phyloP scores from a whole-genome alignment of 2,329 filamentous ascomycete genomes.

The Fusarium sp. region DNA sequence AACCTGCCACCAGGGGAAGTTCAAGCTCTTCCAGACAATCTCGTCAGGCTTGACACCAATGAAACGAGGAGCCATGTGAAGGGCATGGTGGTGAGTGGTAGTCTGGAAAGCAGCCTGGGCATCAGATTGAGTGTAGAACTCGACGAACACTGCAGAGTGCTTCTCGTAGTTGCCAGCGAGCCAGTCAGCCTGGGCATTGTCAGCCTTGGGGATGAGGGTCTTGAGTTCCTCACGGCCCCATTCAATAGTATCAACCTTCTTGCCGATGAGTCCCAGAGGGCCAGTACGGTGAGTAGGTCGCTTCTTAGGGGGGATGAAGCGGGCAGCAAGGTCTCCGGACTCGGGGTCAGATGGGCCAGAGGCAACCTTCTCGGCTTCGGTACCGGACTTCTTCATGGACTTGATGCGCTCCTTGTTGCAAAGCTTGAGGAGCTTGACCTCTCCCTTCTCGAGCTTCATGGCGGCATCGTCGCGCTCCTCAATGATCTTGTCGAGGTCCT shows the following conservation, averaged over 20 bases:
- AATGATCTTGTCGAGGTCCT: slow-evolving; percentile 78
- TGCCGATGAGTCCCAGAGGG: slow-evolving; percentile 69
- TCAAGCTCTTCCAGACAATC: slow-evolving; percentile 85
- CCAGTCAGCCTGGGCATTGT: slow-evolving; percentile 69
- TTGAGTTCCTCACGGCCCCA: slow-evolving; percentile 71
- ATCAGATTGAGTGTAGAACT: slow-evolving; percentile 82
- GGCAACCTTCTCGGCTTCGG: slow-evolving; percentile 27
- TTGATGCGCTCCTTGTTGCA: slow-evolving; percentile 51
- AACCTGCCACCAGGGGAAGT: slow-evolving; percentile 74
- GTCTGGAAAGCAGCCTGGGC: slow-evolving; percentile 88
- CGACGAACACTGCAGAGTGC: slow-evolving; percentile 85
- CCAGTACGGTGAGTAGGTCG: slow-evolving; percentile 75
- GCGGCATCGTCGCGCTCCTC: slow-evolving; percentile 77
- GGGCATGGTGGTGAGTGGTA: slow-evolving; percentile 79
- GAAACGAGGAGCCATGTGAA: slow-evolving; percentile 85
- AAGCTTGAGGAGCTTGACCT: slow-evolving; percentile 80
- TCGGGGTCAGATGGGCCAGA: slow-evolving; percentile 68
- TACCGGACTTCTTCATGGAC: slow-evolving; percentile 46
- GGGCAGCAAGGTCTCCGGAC: slow-evolving; percentile 69
- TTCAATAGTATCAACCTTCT: slow-evolving; percentile 83
- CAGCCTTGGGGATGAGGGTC: slow-evolving; percentile 69
- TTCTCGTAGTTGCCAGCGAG: slow-evolving; percentile 69
- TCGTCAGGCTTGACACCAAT: slow-evolving; percentile 83
- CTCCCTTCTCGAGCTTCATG: slow-evolving; percentile 81
- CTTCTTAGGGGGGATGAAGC: slow-evolving; percentile 72